These are phyloP conservation scores for Vachellia collinsii DNA, from an alignment of 306 rosid genomes.

Conservation along the genomic window DNA sequence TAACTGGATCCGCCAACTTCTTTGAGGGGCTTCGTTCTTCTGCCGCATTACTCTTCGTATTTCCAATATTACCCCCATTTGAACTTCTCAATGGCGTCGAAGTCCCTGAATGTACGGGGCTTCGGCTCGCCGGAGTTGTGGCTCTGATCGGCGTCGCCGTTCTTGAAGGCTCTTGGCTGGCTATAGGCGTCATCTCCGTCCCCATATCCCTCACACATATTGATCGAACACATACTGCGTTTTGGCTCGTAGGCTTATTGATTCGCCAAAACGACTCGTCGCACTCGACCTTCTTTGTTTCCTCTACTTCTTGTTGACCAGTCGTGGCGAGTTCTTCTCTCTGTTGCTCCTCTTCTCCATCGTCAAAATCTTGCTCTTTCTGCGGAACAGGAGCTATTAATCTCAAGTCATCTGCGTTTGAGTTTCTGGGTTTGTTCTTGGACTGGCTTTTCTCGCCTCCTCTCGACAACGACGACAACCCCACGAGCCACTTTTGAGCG, in stretches of 20 bases:
- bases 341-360: slow-evolving; percentile 30
- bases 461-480: slow-evolving; percentile 60
- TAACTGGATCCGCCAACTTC: slow-evolving; percentile 55
- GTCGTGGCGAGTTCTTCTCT: not conserved
- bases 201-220: slow-evolving; percentile 96
- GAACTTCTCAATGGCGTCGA: slow-evolving; percentile 70
- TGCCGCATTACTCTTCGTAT: slow-evolving; percentile 46
- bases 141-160: slow-evolving; percentile 88
- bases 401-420: slow-evolving; percentile 95
- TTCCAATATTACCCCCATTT: slow-evolving; percentile 46
- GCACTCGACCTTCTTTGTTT: slow-evolving; percentile 79
- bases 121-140: slow-evolving; percentile 68
- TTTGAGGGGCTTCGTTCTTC: slow-evolving; percentile 52
- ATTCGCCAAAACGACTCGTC: slow-evolving; percentile 73
- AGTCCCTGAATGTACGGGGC: slow-evolving; percentile 79
- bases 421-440: slow-evolving; percentile 77
- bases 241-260: slow-evolving; percentile 48
- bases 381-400: slow-evolving; percentile 88
- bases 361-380: slow-evolving; percentile 69
- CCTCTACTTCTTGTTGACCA: slow-evolving; percentile 37
- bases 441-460: slow-evolving; percentile 77
- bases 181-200: slow-evolving; percentile 97
- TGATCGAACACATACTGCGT: slow-evolving; percentile 56
- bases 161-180: slow-evolving; percentile 94
- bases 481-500: slow-evolving; percentile 96